Evolutionary conservation across 441 rosid genomes (phyloP), one percentile per base, ranked within the genome.

Genomic region (Theobroma grandiflorum): DNA sequence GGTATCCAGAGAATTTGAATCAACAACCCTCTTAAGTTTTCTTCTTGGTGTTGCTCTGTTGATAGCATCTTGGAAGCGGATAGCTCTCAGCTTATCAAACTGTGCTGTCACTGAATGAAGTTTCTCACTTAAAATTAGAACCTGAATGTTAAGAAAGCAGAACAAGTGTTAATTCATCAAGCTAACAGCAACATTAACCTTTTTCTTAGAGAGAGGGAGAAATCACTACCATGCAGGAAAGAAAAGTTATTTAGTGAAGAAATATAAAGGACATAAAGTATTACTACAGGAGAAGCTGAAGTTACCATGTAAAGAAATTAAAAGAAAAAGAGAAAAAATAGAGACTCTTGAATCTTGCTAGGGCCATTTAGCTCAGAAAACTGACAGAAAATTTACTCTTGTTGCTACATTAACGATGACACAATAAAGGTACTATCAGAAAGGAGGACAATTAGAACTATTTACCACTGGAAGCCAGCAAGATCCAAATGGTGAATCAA

Each of bases 11-110:
- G 82, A 63, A 78, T 80, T 88, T 81, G 95, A 84, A 82, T 85
- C 77, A 8, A 72, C 15, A 74, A 79, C 79, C 69, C 84, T 77
- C 40, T 93, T 91, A 71, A 86, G 92, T 79, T 90, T 95, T 89
- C 92, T 89, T 87, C 99, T 90, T 8, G 97, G 99, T 43, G 81
- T 90, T 70, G 91, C 94, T 86, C 87, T 82, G 55, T 90, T 95
- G 35, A 94, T 90, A 52, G 96, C 91, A 84, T 93, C 98, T 88
- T 95, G 98, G 89, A 97, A 95, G 73, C 99, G 97, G 65, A 90
- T 79, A 9, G 95, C 99, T 89, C 99, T 91, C 66, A 97, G 88
- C 86, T 93, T 92, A 89, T 97, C 97, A 86, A 91, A 95, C 84
- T 89, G 91, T 78, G 97, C 72, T 5, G 97, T 90, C 75, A 94